phyloP scores from a whole-genome alignment of 176 grass and related monocot species.

The Carex kokanica region DNA sequence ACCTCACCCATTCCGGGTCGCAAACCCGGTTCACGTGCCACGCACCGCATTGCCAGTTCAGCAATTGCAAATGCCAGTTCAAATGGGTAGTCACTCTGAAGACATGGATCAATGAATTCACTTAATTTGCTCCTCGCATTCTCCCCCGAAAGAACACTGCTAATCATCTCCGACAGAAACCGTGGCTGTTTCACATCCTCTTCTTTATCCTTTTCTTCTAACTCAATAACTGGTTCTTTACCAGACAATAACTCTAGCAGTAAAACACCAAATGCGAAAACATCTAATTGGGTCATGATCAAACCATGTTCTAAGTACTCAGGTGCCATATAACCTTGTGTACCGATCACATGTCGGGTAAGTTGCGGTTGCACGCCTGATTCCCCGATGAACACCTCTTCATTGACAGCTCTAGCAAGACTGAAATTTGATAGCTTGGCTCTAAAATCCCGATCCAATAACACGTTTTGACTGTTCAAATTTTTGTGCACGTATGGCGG shows the following conservation, averaged over 20 bases:
- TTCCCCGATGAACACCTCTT: slow-evolving; percentile 3
- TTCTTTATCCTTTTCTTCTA: slow-evolving; percentile 23
- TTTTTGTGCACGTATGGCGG: slow-evolving; percentile 83
- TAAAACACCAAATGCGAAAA: slow-evolving; percentile 75
- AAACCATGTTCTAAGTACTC: slow-evolving; percentile 85
- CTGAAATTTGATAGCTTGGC: slow-evolving; percentile 67
- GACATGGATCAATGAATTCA: slow-evolving; percentile 48
- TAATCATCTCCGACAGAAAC: slow-evolving; percentile 49
- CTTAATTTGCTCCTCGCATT: slow-evolving; percentile 41
- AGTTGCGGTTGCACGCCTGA: slow-evolving; percentile 37
- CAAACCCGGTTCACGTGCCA: slow-evolving; percentile 40
- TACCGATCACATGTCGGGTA: slow-evolving; percentile 71
- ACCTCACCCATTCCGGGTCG: slow-evolving; percentile 49
- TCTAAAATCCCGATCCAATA: slow-evolving; percentile 56
- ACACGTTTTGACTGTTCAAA: slow-evolving; percentile 63
- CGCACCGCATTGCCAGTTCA: slow-evolving; percentile 59
- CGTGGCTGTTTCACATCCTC: slow-evolving; percentile 9
- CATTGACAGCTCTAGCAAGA: slow-evolving; percentile 46
- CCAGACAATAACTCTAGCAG: slow-evolving; percentile 79
- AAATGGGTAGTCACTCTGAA: slow-evolving; percentile 53
- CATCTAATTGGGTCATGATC: slow-evolving; percentile 64
- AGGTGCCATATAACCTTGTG: slow-evolving; percentile 65
- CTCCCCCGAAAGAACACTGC: slow-evolving; percentile 33
- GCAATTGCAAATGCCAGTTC: slow-evolving; percentile 60
- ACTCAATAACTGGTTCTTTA: slow-evolving; percentile 45